Base-by-base conservation (phyloP, 148 eudicot species). In the Rhododendron williamsianum region DNA sequence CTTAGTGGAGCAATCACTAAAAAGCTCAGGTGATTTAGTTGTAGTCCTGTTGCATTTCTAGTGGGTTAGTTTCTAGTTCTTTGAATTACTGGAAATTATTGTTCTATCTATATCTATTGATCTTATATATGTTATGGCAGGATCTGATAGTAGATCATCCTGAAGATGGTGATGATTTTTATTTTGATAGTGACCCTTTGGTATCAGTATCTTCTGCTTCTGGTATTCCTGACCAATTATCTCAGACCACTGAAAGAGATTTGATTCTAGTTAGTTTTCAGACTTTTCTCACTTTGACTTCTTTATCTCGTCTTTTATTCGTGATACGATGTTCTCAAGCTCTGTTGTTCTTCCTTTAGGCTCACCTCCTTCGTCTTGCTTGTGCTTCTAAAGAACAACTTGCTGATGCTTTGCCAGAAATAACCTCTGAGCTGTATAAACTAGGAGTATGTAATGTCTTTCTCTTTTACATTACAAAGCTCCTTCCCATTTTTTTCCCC, bases 281-380 rank as follows among this genome's bases (percentile, higher is more conserved):
- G 19, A 56, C 21, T 38, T 74, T 46, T 60, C 41, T 38, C 82
- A 49, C 48, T 2, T 33, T 76, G 27, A 78, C 3, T 60, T 48
- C 71, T 46, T 83, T 52, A 23, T 6, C 63, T 52, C 49, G 15
- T 52, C 27, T 46, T 79, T 77, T 76, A 58, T 35, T 48, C 43
- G 5, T 69, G 6, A 25, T 56, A 45, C 30, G 71, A 19, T n/a
- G 46, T 63, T 41, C 41, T 82, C 52, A 82, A 56, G 78, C 87
- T 78, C 48, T 65, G 58, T 74, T 90, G 48, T 63, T 25, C 80
- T 79, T 83, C 84, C 19, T 87, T 3, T 88, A 97, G 99, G 99
- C 94, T 88, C 99, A 97, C 87, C 96, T 97, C 89, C 94, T 97
- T 89, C 99, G 98, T 72, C 84, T 95, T 89, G 98, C 98, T 83